Base-by-base conservation (phyloP, 2,329 filamentous ascomycete species). In the Venturiaceae sp. region DNA sequence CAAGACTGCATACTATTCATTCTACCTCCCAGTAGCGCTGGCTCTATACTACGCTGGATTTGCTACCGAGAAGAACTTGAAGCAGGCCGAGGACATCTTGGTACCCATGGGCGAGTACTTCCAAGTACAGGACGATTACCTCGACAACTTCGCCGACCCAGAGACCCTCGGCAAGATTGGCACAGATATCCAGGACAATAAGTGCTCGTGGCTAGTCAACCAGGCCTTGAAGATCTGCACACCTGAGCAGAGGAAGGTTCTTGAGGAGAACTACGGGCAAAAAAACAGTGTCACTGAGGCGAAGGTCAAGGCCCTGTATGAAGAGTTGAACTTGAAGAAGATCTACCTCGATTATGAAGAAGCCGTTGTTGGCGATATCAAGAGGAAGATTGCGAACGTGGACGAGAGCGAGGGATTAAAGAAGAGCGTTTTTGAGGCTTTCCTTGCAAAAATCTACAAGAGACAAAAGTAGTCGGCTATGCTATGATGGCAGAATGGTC, bases 1-100 rank as follows among this genome's bases (percentile, higher is more conserved):
- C 85, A 99, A 99, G 85, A 99, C 94, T 26, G 92, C 94, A 55
- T 99, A 95, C 80, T 99, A 99, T 81, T 95, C 88, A 69, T 99
- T 99, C 82, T 97, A 97, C 78, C 87, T 99, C 14, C 94, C 94
- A 60, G 91, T 99, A 58, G 92, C 91, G 9, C 83, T 99, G 47
- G 90, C 94, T 5, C 81, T 99, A 66, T 80, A 92, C 79, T 87
- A 91, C 75, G 83, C 92, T 65, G 86, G 90, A 69, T 80, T 92
- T 61, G 94, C 92, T 23, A 94, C 90, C 8, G 83, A 86, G 30
- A 83, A 88, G 75, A 97, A 96, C 79, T 84, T 99, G 61, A 87
- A 92, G 77, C 87, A 88, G 69, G 87, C 90, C 47, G 84, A 94
- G 73, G 85, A 92, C 64, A 96, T 99, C 69, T 84, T 99, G 61